Evolutionary conservation across 768 basidiomycete genomes (phyloP).

Genomic region (Mycena olivaceomarginata): DNA sequence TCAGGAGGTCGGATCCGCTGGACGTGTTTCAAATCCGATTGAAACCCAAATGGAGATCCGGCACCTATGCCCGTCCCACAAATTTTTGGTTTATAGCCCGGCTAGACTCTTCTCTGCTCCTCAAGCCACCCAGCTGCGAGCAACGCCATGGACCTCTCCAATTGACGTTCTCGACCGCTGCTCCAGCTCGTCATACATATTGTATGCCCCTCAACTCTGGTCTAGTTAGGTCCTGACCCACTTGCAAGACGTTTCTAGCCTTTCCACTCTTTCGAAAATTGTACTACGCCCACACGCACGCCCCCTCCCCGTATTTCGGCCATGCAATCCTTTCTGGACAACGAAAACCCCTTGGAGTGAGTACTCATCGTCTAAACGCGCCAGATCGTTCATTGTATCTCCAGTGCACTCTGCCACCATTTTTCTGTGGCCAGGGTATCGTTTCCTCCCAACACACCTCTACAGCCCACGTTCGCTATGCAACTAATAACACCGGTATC

Average conservation of each 20-base stretch:
- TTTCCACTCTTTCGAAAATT: conserved; percentile 32
- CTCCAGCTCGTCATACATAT: conserved; percentile 5
- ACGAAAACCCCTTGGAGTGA: conserved; percentile 59
- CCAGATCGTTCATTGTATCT: conserved; percentile 3
- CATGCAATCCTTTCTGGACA: conserved; percentile 57
- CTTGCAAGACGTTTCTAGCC: conserved; percentile 12
- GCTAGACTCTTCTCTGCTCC: not conserved
- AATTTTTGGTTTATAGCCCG: not conserved
- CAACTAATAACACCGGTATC: conserved; percentile 54
- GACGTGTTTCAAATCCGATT: conserved; percentile 1
- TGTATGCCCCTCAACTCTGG: conserved; percentile 8
- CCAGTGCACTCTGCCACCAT: conserved; percentile 66
- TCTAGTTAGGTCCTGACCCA: not conserved
- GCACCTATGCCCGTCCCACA: not conserved
- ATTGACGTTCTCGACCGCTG: conserved; percentile 12
- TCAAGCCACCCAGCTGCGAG: conserved; percentile 16
- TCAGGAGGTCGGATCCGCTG: not conserved
- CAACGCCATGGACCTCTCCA: conserved; percentile 24
- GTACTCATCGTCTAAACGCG: conserved; percentile 32
- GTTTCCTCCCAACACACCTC: conserved; percentile 41
- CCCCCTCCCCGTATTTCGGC: conserved; percentile 47
- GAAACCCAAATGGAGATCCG: conserved; percentile 7
- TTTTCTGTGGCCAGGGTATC: conserved; percentile 60
- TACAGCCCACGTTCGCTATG: conserved; percentile 70
- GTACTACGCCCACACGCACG: conserved; percentile 31